Base-by-base conservation (phyloP, 2,329 filamentous ascomycete genomes). In the Fusarium keratoplasticum region DNA sequence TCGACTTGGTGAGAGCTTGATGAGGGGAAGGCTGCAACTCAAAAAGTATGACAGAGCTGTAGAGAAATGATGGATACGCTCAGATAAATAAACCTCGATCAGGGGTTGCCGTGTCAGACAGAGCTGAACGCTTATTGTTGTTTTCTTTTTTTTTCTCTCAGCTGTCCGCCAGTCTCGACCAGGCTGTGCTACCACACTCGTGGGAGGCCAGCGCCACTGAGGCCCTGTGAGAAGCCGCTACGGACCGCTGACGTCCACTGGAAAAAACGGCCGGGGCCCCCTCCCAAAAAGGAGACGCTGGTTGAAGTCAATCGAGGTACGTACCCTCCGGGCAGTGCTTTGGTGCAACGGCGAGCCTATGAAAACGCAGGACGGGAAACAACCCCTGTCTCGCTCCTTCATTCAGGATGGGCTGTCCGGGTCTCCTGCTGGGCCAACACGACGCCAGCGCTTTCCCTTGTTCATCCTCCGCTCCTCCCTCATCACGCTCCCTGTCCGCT, bases 381-480 rank as follows among this genome's bases (percentile, higher is more conserved):
- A 72, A 65, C 61, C 69, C 64, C 72, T 72, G 61, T 64, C 61
- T 57, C 61, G 44, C 61, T 61, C 44, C 61, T 54, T 63, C 61
- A 35, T 52, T 63, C 61, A 33, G 47, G 44, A 40, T 57, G 61
- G 59, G 25, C 29, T 20, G 47, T 40, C 42, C 36, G 42, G 38
- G 66, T 67, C 50, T 33, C 68, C 65, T 75, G 65, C 72, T 75
- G 72, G 69, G 72, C 72, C 72, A 75, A 75, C 68, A 72, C 71
- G 66, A 74, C 72, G 54, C 72, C 72, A 72, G 61, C 72, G 65
- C 72, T 67, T 75, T 74, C 54, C 72, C 72, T 63, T 74, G 67
- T 69, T 63, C 64, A 61, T 50, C 27, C 44, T 66, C 47, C 57
- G 44, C 64, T 68, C 63, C 70, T 69, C 65, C 67, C 73, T 64